Conservation (phyloP, 768 basidiomycete genomes). For the Lentinula detonsa region DNA sequence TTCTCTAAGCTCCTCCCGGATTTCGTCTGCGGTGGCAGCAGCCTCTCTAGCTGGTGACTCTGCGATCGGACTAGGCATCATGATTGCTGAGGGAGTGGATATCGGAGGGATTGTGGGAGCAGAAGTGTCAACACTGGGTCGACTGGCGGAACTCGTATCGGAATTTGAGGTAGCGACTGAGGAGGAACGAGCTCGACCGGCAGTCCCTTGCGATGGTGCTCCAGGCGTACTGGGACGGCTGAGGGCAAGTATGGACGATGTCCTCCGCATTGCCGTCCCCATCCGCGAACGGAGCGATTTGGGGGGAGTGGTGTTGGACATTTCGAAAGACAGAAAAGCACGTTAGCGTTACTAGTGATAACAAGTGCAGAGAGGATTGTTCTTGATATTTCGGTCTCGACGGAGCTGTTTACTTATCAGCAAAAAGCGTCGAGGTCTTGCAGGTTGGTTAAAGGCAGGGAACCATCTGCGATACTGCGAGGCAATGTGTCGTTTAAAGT, state of each 20-base stretch:
- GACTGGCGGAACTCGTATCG: background rate
- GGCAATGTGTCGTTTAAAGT: background rate
- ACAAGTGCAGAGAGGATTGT: background rate
- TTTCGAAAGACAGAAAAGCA: background rate
- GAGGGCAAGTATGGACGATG: background rate
- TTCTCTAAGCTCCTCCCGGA: slow-evolving; percentile 11
- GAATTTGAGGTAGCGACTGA: background rate
- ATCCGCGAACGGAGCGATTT: background rate
- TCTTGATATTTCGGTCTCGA: background rate
- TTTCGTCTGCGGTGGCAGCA: slow-evolving; percentile 5
- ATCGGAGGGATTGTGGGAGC: background rate
- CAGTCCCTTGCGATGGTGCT: background rate
- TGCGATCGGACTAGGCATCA: slow-evolving; percentile 49
- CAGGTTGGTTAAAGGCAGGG: background rate
- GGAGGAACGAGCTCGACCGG: background rate
- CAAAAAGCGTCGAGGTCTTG: background rate
- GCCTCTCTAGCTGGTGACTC: slow-evolving; percentile 31
- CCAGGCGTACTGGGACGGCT: background rate
- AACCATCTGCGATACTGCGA: background rate
- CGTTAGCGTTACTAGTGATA: background rate
- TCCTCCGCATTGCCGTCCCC: slow-evolving; percentile 3
- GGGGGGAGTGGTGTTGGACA: background rate
- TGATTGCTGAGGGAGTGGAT: background rate
- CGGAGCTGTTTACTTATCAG: background rate
- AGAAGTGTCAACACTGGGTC: slow-evolving; percentile 1